Evolutionary conservation across 331 rosid species (phyloP).

Genomic region (Quercus lobata): DNA sequence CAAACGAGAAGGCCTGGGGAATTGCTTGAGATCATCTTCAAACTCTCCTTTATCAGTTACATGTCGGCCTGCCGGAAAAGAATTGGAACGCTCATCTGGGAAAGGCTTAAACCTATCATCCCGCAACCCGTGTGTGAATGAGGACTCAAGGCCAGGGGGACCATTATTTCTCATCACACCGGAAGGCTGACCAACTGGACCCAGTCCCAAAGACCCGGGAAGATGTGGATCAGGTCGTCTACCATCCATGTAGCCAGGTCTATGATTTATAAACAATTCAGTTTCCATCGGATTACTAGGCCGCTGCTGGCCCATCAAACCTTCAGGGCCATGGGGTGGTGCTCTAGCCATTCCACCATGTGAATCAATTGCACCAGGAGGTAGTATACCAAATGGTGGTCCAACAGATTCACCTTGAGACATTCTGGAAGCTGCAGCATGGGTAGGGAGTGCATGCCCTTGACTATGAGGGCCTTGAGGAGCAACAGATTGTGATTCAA

Average conservation of each 20-base stretch:
- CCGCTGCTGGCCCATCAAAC: constrained; percentile 29
- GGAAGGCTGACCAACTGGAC: constrained; percentile 28
- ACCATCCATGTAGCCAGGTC: constrained; percentile 26
- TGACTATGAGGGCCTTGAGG: constrained; percentile 46
- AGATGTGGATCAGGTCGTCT: constrained; percentile 16
- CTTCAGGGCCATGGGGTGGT: constrained; percentile 56
- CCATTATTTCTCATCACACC: constrained; percentile 35
- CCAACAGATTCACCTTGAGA: constrained; percentile 38
- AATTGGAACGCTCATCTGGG: constrained; percentile 35
- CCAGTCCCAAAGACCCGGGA: constrained; percentile 22
- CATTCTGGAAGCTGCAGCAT: constrained; percentile 38
- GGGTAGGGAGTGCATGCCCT: constrained; percentile 46
- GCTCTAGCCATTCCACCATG: constrained; percentile 45
- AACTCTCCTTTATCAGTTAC: constrained; percentile 46
- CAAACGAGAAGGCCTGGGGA: constrained; percentile 56
- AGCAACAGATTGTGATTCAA: constrained; percentile 39
- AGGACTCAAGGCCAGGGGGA: constrained; percentile 33
- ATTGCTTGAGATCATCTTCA: constrained; percentile 63
- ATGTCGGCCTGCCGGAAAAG: constrained; percentile 28
- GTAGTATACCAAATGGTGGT: constrained; percentile 42
- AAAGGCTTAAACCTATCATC: constrained; percentile 68
- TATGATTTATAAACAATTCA: constrained; percentile 25
- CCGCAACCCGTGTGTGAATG: constrained; percentile 36
- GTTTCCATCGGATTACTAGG: constrained; percentile 28
- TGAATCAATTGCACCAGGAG: constrained; percentile 50